Conservation (phyloP, 495 filamentous ascomycete genomes). For the Talaromyces nanjingensis region DNA sequence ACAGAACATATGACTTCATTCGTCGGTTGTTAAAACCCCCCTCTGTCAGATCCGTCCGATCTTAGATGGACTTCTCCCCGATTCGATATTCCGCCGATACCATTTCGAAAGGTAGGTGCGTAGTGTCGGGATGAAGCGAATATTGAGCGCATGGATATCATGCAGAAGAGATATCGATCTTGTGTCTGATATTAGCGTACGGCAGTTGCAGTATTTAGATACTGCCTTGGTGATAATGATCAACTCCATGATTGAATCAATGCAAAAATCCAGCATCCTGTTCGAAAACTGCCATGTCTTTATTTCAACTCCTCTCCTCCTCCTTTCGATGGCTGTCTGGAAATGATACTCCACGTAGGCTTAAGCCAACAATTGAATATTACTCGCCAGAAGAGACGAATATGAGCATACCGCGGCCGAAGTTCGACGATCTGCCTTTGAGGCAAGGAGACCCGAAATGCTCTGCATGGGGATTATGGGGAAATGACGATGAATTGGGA, state of each 20-base stretch:
- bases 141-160: neutral
- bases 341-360: neutral
- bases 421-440: slow-evolving; percentile 37
- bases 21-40: neutral
- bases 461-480: slow-evolving; percentile 45
- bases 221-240: neutral
- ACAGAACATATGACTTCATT: neutral
- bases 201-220: neutral
- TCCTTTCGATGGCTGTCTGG: neutral
- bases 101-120: neutral
- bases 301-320: neutral
- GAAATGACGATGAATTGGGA: slow-evolving; percentile 39
- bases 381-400: neutral
- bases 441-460: slow-evolving; percentile 30
- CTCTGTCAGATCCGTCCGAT: neutral
- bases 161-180: neutral
- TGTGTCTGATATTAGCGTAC: neutral
- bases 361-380: neutral
- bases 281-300: neutral
- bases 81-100: neutral
- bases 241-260: neutral
- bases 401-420: slow-evolving; percentile 1
- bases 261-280: neutral
- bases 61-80: neutral
- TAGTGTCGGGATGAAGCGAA: too few species aligned